Conservation (phyloP, 164 flowering plant species). For the Akebia trifoliata region DNA sequence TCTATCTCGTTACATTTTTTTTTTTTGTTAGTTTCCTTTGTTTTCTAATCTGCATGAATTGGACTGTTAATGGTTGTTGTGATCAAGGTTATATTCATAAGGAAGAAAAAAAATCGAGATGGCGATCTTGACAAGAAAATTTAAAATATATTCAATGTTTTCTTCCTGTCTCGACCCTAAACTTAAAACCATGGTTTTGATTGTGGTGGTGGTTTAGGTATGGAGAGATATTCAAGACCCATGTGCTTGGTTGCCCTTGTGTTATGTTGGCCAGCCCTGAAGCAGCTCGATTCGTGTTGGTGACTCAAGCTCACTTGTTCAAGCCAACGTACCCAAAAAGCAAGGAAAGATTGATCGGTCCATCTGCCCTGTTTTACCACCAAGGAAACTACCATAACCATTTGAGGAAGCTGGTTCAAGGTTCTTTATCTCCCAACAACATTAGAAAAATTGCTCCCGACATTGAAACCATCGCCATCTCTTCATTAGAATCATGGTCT, state of each 20-base stretch:
- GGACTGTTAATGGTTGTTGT: not conserved
- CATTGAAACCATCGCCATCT: slow-evolving; percentile 40
- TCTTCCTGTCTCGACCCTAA: too few relatives aligned
- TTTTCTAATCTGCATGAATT: not conserved
- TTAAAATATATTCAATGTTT: too few relatives aligned
- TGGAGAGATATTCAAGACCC: slow-evolving; percentile 87
- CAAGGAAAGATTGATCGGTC: slow-evolving; percentile 74
- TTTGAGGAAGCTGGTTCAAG: slow-evolving; percentile 62
- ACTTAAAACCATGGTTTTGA: not conserved
- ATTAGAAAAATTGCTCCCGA: slow-evolving; percentile 39
- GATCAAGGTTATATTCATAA: too few relatives aligned
- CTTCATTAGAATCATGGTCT: slow-evolving; percentile 46
- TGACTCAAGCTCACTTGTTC: slow-evolving; percentile 68
- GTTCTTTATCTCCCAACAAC: slow-evolving; percentile 44
- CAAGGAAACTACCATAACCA: slow-evolving; percentile 69
- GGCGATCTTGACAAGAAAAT: too few relatives aligned
- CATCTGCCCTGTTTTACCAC: slow-evolving; percentile 77
- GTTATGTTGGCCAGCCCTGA: slow-evolving; percentile 85
- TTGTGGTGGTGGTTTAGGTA: slow-evolving; percentile 35
- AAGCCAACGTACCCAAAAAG: slow-evolving; percentile 88
- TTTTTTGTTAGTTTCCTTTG: not conserved
- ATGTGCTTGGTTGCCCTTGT: slow-evolving; percentile 73
- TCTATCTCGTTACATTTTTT: not conserved
- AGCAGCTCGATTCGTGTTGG: slow-evolving; percentile 67
- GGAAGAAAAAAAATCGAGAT: too few relatives aligned